Percentiles rank a stretch among this genome's conserved stretches.
These are phyloP conservation scores for Saccharomyces jurei DNA, from an alignment of 805 yeast species.

Conservation along the genomic window DNA sequence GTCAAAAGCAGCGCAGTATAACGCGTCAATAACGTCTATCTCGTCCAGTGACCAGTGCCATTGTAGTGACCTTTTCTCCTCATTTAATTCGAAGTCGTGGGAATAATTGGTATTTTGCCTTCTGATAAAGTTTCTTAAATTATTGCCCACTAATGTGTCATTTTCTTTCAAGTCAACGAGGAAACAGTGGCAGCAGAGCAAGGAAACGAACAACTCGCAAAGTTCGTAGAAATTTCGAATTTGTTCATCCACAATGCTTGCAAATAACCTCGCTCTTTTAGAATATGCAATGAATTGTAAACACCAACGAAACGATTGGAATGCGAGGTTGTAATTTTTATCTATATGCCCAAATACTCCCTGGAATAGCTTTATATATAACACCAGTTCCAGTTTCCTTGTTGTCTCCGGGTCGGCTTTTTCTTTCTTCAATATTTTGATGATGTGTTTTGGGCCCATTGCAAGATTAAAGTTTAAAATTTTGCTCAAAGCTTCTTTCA, in stretches of 20 bases:
- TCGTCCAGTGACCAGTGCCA: not conserved
- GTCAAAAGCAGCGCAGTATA: conserved; percentile 2
- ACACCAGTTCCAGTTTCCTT: not conserved
- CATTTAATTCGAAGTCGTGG: not conserved
- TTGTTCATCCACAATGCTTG: not conserved
- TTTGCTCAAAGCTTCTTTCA: conserved; percentile 9
- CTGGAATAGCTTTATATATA: conserved; percentile 2
- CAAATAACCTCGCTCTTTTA: not conserved
- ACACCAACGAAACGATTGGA: conserved; percentile 16
- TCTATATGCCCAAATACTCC: conserved; percentile 9
- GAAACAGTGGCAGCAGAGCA: not conserved
- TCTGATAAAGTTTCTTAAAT: not conserved
- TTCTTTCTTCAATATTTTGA: conserved; percentile 9
- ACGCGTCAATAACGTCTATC: not conserved
- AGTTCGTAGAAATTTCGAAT: not conserved
- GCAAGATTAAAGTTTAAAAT: conserved; percentile 17
- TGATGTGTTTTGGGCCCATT: conserved; percentile 14
- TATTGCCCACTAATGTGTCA: not conserved
- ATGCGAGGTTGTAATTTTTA: conserved; percentile 9
- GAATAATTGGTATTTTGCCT: not conserved
- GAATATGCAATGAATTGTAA: conserved; percentile 11
- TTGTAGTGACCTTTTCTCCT: not conserved
- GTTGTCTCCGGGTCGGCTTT: not conserved
- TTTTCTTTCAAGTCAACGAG: not conserved
- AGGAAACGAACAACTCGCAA: not conserved